Conservation (phyloP, 352 stramenopile genomes). For the Pythium sukuiense region DNA sequence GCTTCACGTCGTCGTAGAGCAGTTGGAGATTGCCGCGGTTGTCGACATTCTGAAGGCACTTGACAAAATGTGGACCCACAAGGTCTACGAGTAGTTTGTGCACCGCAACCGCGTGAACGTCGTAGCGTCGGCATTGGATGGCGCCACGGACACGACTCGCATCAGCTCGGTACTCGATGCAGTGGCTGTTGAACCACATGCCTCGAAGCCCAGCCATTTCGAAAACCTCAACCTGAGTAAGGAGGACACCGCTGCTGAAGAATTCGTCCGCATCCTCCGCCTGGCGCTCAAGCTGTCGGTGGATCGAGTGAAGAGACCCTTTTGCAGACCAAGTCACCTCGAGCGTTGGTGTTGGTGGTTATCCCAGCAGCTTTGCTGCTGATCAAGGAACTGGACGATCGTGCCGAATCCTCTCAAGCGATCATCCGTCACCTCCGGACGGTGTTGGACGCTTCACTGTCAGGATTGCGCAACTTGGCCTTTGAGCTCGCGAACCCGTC, state of each 20-base stretch:
- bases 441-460: background rate
- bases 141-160: background rate
- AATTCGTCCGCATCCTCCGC: conserved; percentile 1
- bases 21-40: background rate
- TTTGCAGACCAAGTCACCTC: background rate
- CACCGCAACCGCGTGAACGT: conserved; percentile 8
- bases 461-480: background rate
- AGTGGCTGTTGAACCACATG: background rate
- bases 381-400: background rate
- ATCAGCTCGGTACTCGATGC: conserved; percentile 5
- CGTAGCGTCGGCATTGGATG: conserved; percentile 13
- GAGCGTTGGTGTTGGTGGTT: conserved; percentile 2
- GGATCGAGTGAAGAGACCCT: conserved; percentile 3
- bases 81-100: background rate
- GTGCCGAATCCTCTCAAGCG: background rate
- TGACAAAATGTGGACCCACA: background rate
- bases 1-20: background rate
- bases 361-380: background rate
- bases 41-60: conserved; percentile 6
- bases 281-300: conserved; percentile 2
- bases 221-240: background rate
- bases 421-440: background rate
- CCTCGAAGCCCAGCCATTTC: background rate
- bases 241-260: background rate
- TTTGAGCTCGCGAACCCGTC: background rate